Base-by-base conservation (phyloP, 2,329 filamentous ascomycete genomes). In the Diaporthe ilicicola region DNA sequence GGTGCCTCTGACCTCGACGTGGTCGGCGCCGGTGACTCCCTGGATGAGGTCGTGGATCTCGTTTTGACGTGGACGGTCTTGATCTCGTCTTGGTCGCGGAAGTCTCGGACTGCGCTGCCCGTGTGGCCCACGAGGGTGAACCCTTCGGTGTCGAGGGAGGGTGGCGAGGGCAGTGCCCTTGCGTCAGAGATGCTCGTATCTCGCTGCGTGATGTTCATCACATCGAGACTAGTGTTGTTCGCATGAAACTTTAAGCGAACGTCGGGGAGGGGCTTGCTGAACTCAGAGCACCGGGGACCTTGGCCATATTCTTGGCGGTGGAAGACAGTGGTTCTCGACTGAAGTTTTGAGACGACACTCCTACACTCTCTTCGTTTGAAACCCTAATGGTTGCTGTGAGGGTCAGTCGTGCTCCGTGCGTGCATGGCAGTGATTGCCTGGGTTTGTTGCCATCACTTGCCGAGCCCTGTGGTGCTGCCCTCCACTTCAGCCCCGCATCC, bases 41-140 rank as follows among this genome's bases (percentile, higher is more conserved):
- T 51, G 48, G 22, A 65, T 39, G 17, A 65, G 61, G 44, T 51
- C 29, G 42, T 24, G 61, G 42, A 65, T 51, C 48, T 65, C 61
- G 29, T n/a, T n/a, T n/a, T 5, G 42, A 22, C 24, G 61, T 65
- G 48, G 15, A 50, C 24, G 13, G 24, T 29, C 61, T 34, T 39
- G 34, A 66, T n/a, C 61, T 66, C 61, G 1, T 51, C 61, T 37
- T 34, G 44, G 48, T 66, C 61, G 32, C 61, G 61, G 44, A 66
- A 34, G 61, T 37, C 24, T 8, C 15, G 19, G 15, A 53, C 61
- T n/a, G 29, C 48, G 44, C 44, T 66, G n/a, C n/a, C n/a, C n/a
- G 32, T 34, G 61, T 66, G 61, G 29, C 15, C 1, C n/a, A 53
- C 22, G 19, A 66, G 61, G 1, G 44, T 53, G 61, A 66, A 53